phyloP scores from a whole-genome alignment of 768 basidiomycete genomes.

The Kwoniella dendrophila region DNA sequence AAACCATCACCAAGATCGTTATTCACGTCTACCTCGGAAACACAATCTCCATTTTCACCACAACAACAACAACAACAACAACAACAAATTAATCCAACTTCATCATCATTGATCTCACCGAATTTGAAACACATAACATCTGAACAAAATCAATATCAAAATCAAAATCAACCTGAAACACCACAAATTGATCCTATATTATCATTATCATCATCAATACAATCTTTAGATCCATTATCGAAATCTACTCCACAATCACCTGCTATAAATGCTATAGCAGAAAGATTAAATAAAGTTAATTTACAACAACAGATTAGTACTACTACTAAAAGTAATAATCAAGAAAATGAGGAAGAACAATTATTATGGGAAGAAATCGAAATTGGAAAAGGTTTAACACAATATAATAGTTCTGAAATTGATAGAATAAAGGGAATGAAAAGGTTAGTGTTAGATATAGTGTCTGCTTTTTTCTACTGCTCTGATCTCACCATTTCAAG shows the following conservation, averaged over 20 bases:
- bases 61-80: no score
- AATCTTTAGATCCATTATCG: constrained; percentile 60
- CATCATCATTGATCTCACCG: constrained; percentile 13
- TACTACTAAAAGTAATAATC: background rate
- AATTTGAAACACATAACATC: constrained; percentile 10
- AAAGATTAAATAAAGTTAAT: constrained; percentile 9
- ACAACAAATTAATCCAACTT: background rate
- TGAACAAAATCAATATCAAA: no score
- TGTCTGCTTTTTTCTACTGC: no score
- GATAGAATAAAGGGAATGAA: constrained; percentile 82
- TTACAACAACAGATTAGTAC: background rate
- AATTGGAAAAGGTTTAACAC: constrained; percentile 90
- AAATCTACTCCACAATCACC: constrained; percentile 57
- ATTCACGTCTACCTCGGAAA: no score
- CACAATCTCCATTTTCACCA: no score
- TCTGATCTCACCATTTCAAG: no score
- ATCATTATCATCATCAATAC: constrained; percentile 60
- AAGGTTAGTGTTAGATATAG: constrained; percentile 66
- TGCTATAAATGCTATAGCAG: constrained; percentile 30
- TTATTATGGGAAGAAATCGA: constrained; percentile 74
- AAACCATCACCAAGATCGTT: no score
- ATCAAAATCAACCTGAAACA: constrained; percentile 64
- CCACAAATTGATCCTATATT: constrained; percentile 60
- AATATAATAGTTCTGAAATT: constrained; percentile 94
- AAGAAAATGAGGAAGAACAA: background rate